phyloP scores from a whole-genome alignment of 257 asterid species.

The Solanum commersonii region DNA sequence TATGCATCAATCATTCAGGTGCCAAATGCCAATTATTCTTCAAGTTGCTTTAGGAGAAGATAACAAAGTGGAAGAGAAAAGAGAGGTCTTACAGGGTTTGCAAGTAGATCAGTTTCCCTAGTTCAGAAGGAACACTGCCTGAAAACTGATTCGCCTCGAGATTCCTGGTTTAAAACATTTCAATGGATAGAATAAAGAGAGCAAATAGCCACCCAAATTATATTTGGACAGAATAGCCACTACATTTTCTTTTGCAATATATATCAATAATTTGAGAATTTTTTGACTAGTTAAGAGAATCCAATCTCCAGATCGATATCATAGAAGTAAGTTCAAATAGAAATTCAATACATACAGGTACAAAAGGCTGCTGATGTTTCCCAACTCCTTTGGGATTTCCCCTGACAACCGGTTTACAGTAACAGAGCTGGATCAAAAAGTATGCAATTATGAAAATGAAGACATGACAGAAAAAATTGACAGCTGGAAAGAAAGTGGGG shows the following conservation, averaged over 20 bases:
- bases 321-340: background rate
- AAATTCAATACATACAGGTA: conserved; percentile 56
- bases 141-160: conserved; percentile 76
- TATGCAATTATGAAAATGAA: background rate
- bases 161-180: conserved; percentile 37
- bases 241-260: background rate
- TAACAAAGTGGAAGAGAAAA: background rate
- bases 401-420: conserved; percentile 88
- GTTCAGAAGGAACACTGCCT: conserved; percentile 57
- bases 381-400: conserved; percentile 63
- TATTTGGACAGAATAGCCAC: background rate
- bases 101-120: conserved; percentile 55
- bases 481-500: background rate
- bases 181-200: background rate
- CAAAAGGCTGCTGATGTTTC: conserved; percentile 60
- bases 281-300: background rate
- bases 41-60: background rate
- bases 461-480: background rate
- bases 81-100: conserved; percentile 47
- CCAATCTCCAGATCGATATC: background rate
- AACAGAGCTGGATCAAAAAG: conserved; percentile 54
- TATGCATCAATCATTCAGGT: conserved; percentile 8
- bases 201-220: background rate
- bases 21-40: background rate
- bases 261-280: background rate